These are phyloP conservation scores for Globisporangium nodosum DNA, from an alignment of 352 stramenopile genomes.

Conservation along the genomic window DNA sequence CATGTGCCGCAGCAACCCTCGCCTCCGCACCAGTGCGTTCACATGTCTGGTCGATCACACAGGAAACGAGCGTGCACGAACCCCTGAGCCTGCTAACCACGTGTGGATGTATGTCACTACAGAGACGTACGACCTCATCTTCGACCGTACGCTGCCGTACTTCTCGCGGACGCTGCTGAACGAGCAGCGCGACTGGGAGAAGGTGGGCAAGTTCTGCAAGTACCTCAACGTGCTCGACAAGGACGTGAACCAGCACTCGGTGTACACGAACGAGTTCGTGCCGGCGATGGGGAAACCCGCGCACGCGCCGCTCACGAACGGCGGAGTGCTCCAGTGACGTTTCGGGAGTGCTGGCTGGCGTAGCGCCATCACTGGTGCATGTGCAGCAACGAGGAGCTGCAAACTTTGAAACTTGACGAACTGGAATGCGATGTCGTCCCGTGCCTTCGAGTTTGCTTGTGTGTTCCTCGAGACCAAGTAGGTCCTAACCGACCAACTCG, in stretches of 20 bases:
- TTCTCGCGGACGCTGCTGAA: conserved; percentile 47
- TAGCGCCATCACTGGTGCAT: too few species aligned
- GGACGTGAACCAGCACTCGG: conserved; percentile 39
- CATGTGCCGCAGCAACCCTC: conserved; percentile 50
- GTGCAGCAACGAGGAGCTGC: too few species aligned
- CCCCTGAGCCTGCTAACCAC: too few species aligned
- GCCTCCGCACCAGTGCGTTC: conserved; percentile 31
- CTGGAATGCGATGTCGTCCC: too few species aligned
- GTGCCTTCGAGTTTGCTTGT: too few species aligned
- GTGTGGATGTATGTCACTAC: background rate
- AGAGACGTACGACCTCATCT: conserved; percentile 47
- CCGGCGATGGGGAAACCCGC: conserved; percentile 40
- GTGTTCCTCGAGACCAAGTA: too few species aligned
- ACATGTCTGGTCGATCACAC: background rate
- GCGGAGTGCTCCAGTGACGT: conserved; percentile 23
- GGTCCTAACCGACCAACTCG: too few species aligned
- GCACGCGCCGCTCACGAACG: conserved; percentile 31
- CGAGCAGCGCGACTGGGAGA: conserved; percentile 46
- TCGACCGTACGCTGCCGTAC: conserved; percentile 43
- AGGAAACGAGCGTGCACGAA: too few species aligned
- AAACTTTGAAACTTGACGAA: too few species aligned
- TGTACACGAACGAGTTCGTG: conserved; percentile 51
- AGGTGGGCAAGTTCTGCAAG: conserved; percentile 51
- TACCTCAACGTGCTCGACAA: conserved; percentile 43
- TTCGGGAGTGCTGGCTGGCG: background rate